A percentile compares a stretch with the other conserved stretches of the same genome.
phyloP scores from a whole-genome alignment of 257 asterid genomes.

The Henckelia pumila region DNA sequence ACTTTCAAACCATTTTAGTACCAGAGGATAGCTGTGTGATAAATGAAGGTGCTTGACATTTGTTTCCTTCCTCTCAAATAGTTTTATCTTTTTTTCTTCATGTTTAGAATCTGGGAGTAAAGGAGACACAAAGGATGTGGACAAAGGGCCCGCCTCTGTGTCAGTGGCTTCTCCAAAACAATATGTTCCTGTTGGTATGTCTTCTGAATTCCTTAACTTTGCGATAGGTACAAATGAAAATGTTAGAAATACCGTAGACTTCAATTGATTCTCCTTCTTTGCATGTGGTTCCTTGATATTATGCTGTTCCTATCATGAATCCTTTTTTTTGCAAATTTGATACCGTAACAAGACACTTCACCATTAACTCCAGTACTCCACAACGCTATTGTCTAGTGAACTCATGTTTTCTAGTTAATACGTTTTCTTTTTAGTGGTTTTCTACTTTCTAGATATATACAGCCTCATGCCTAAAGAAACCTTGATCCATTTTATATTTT shows the following conservation, averaged over 20 bases:
- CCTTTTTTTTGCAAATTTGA: not conserved
- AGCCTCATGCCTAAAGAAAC: not conserved
- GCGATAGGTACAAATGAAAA: slow-evolving; percentile 14
- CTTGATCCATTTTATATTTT: not conserved
- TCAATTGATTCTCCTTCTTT: slow-evolving; percentile 10
- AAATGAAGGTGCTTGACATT: slow-evolving; percentile 12
- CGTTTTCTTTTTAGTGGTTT: not conserved
- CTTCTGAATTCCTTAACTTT: slow-evolving; percentile 13
- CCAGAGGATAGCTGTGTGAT: slow-evolving; percentile 8
- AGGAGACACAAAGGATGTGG: slow-evolving; percentile 35
- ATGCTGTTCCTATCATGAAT: not conserved
- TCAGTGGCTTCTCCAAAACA: slow-evolving; percentile 26
- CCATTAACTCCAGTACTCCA: not conserved
- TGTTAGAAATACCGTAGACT: not conserved
- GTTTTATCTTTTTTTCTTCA: slow-evolving; percentile 13
- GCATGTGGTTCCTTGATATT: slow-evolving; percentile 10
- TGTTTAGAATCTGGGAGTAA: slow-evolving; percentile 39
- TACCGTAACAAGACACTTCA: not conserved
- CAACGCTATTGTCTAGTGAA: not conserved
- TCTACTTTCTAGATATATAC: not conserved
- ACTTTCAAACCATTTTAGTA: not conserved
- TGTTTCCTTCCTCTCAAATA: not conserved
- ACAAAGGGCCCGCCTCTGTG: slow-evolving; percentile 34
- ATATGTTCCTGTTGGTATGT: slow-evolving; percentile 32
- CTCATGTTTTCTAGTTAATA: too few relatives aligned